Conservation (phyloP, 805 yeast genomes). For the Osmozyma mogii region DNA sequence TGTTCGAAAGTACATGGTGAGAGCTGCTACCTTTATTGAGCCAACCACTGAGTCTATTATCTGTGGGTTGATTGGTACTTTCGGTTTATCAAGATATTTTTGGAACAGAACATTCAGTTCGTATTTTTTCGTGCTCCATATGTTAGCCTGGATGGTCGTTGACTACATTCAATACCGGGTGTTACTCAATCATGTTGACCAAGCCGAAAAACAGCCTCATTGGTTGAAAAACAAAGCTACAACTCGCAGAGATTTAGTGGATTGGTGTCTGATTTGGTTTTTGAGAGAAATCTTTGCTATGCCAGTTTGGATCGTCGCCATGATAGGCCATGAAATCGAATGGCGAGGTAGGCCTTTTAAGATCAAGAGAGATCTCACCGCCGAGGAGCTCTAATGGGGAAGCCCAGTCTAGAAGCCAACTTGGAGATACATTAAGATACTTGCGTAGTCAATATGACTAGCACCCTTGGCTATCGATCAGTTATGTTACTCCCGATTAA, state of each 20-base stretch:
- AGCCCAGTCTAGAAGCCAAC: slow-evolving; percentile 1
- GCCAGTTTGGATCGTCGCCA: slow-evolving; percentile 78
- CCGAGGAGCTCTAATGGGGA: slow-evolving; percentile 46
- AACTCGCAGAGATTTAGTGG: slow-evolving; percentile 9
- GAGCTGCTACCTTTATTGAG: slow-evolving; percentile 75
- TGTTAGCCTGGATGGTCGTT: slow-evolving; percentile 52
- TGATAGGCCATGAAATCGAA: slow-evolving; percentile 68
- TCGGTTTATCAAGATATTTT: slow-evolving; percentile 44
- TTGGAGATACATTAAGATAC: too few species aligned
- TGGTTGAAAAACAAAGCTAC: slow-evolving; percentile 13
- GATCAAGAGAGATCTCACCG: slow-evolving; percentile 67
- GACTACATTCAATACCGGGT: slow-evolving; percentile 55
- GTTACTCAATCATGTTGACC: slow-evolving; percentile 24
- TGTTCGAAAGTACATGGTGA: slow-evolving; percentile 81
- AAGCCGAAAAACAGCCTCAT: slow-evolving; percentile 3
- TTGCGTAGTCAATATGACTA: too few species aligned
- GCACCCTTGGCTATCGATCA: too few species aligned
- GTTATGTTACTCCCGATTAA: too few species aligned
- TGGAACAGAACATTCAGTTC: slow-evolving; percentile 21
- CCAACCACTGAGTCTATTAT: slow-evolving; percentile 78
- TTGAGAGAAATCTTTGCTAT: slow-evolving; percentile 67
- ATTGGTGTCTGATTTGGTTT: slow-evolving; percentile 45
- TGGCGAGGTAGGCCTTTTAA: slow-evolving; percentile 74
- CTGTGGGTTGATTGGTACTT: slow-evolving; percentile 60
- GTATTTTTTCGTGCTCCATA: slow-evolving; percentile 42